Evolutionary conservation across 352 stramenopile species (phyloP).

Genomic region (Stramenopiles sp.): DNA sequence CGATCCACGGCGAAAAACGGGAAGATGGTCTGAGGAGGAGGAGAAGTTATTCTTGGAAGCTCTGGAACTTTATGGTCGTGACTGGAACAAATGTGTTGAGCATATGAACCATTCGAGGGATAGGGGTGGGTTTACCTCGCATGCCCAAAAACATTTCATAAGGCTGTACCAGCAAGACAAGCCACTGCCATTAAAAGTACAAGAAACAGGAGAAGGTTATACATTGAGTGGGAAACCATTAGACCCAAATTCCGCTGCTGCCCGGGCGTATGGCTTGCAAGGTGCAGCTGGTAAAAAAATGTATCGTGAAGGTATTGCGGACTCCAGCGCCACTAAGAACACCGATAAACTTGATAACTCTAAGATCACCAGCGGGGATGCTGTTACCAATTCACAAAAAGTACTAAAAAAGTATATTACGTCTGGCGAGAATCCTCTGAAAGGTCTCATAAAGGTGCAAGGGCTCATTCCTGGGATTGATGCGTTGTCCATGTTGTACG

Average conservation of each 20-base stretch:
- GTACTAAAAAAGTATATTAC: background rate
- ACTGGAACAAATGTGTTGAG: slow-evolving; percentile 21
- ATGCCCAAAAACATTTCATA: slow-evolving; percentile 26
- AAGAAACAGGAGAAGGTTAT: slow-evolving; percentile 22
- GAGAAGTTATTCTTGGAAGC: slow-evolving; percentile 23
- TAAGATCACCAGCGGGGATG: background rate
- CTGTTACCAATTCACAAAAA: background rate
- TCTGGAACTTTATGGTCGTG: slow-evolving; percentile 20
- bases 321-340: background rate
- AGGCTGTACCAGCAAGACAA: slow-evolving; percentile 23
- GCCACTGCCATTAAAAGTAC: slow-evolving; percentile 20
- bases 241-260: slow-evolving; percentile 21
- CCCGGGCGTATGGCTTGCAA: slow-evolving; percentile 20
- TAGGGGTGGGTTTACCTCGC: slow-evolving; percentile 17
- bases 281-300: background rate
- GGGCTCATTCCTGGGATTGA: background rate
- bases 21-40: slow-evolving; percentile 15
- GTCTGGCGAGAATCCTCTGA: background rate
- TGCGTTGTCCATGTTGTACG: background rate
- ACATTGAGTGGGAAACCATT: slow-evolving; percentile 24
- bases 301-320: slow-evolving; percentile 13
- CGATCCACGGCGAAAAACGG: background rate
- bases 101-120: slow-evolving; percentile 18
- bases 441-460: background rate
- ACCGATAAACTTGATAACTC: background rate